A percentile compares a stretch with the other conserved stretches of the same genome.
Evolutionary conservation across 768 basidiomycete species (phyloP).

Genomic region (Kwoniella sp.): DNA sequence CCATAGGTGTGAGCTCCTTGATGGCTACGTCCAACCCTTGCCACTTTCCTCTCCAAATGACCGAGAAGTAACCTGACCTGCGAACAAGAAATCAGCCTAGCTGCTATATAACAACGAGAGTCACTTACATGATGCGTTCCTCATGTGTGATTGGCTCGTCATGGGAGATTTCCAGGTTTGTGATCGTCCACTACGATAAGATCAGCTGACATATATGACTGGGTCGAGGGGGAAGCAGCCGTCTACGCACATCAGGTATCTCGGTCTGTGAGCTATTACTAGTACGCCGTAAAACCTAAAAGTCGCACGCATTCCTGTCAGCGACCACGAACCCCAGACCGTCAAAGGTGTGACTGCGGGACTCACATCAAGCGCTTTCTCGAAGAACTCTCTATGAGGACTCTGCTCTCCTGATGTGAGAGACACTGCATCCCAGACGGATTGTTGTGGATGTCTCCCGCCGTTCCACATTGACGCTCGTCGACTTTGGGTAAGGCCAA

Average conservation of each 20-base stretch:
- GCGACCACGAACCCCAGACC: no score
- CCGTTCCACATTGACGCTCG: not conserved
- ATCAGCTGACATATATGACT: conserved; percentile 64
- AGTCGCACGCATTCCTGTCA: not conserved
- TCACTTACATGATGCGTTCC: conserved; percentile 61
- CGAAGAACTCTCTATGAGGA: conserved; percentile 33
- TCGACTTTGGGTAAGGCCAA: not conserved
- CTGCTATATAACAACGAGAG: not conserved
- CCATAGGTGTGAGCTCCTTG: conserved; percentile 59
- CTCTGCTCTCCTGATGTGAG: conserved; percentile 8
- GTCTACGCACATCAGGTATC: conserved; percentile 41
- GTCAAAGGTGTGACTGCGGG: no score
- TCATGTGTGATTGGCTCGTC: conserved; percentile 68
- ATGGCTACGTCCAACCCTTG: conserved; percentile 59
- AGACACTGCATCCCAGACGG: conserved; percentile 3
- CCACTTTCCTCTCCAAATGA: conserved; percentile 78
- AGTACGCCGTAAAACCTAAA: conserved; percentile 34
- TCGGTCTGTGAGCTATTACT: conserved; percentile 28
- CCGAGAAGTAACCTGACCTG: conserved; percentile 71
- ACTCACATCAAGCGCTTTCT: conserved; percentile 42
- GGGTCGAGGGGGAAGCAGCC: no score
- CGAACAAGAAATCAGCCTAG: not conserved
- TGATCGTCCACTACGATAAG: conserved; percentile 60
- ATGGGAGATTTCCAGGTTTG: conserved; percentile 72
- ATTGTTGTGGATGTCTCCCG: not conserved